A percentile compares a stretch with the other conserved stretches of the same genome.
Conservation (phyloP, 2,329 filamentous ascomycete species). For the Penicillium sp. region DNA sequence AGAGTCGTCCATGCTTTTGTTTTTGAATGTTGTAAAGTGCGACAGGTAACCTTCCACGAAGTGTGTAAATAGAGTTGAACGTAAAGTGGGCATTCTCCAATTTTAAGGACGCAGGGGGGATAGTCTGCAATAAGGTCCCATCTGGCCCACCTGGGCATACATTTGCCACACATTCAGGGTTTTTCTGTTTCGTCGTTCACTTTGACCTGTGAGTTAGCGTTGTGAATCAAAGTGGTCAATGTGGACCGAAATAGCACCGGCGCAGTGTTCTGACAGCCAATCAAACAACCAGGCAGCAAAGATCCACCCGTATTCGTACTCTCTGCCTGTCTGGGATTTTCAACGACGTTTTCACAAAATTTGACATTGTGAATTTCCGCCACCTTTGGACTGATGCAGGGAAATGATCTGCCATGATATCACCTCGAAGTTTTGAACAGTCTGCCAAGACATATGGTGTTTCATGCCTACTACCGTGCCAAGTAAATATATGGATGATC, state of each 20-base stretch:
- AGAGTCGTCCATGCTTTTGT: neutral
- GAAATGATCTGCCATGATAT: too few species aligned
- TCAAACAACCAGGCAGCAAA: neutral
- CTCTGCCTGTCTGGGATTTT: neutral
- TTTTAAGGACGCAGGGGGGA: neutral
- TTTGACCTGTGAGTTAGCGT: neutral
- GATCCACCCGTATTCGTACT: neutral
- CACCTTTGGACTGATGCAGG: too few species aligned
- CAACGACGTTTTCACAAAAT: neutral
- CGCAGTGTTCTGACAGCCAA: neutral
- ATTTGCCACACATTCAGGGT: neutral
- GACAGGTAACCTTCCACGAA: neutral
- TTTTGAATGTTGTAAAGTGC: neutral
- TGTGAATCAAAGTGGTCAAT: neutral
- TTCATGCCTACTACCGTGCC: too few species aligned
- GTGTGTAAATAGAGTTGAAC: neutral
- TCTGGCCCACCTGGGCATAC: neutral
- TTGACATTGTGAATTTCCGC: too few species aligned
- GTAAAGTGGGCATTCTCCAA: neutral
- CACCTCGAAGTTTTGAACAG: too few species aligned
- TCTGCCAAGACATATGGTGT: too few species aligned
- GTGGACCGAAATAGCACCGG: neutral
- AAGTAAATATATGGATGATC: too few species aligned
- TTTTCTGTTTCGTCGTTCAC: neutral
- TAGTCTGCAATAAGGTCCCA: neutral